Conservation (phyloP, 495 filamentous ascomycete genomes). For the Tuber borchii region DNA sequence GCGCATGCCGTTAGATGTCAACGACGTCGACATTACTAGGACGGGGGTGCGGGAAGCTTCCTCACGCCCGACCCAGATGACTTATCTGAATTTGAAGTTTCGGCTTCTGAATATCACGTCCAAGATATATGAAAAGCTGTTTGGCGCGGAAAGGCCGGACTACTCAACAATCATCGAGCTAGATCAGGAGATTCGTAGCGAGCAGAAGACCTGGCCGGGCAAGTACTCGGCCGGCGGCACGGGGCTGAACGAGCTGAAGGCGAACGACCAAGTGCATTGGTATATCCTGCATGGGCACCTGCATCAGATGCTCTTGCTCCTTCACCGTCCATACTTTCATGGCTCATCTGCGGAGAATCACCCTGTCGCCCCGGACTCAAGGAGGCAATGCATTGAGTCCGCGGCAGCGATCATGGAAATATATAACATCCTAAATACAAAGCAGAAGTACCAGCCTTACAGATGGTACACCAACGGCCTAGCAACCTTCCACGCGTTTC, state of each 20-base stretch:
- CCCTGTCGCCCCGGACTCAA: conserved; percentile 23
- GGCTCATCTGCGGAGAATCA: background rate
- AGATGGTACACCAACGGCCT: conserved; percentile 48
- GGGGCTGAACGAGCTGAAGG: background rate
- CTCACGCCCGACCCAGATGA: conserved; percentile 47
- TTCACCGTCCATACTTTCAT: conserved; percentile 45
- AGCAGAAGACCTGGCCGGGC: conserved; percentile 45
- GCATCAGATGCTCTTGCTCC: conserved; percentile 47
- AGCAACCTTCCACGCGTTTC: conserved; percentile 44
- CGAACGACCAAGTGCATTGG: conserved; percentile 38
- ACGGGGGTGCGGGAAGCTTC: conserved; percentile 33
- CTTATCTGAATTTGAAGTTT: conserved; percentile 46
- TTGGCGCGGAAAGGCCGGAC: conserved; percentile 40
- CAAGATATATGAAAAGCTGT: conserved; percentile 15
- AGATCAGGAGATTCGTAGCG: conserved; percentile 44
- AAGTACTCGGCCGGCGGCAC: conserved; percentile 42
- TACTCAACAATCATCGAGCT: conserved; percentile 41
- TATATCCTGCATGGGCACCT: conserved; percentile 48
- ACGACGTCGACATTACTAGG: conserved; percentile 47
- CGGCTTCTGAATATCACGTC: conserved; percentile 44
- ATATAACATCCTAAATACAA: conserved; percentile 43
- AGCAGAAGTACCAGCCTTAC: conserved; percentile 44
- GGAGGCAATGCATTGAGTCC: conserved; percentile 45
- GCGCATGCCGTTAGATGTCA: conserved; percentile 45
- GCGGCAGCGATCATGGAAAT: conserved; percentile 45